Evolutionary conservation across 2,329 filamentous ascomycete species (phyloP).

Genomic region (Teratosphaeria pseudoeucalypti): DNA sequence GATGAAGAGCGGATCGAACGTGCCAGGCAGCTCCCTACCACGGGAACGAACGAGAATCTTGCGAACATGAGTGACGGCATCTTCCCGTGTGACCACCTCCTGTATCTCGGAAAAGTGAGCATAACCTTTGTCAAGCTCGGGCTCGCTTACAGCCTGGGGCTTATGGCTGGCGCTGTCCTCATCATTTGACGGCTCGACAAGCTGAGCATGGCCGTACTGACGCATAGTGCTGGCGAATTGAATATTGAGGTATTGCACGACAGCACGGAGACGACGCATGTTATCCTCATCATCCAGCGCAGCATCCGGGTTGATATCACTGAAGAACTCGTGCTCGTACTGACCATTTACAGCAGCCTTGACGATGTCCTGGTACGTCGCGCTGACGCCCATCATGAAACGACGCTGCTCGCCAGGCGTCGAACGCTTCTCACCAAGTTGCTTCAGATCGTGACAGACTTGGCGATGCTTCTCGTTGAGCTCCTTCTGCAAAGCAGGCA

Average conservation of each 20-base stretch:
- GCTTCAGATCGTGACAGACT: slow-evolving; percentile 26
- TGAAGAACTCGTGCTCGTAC: slow-evolving; percentile 45
- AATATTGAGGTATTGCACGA: slow-evolving; percentile 41
- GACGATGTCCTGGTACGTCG: slow-evolving; percentile 35
- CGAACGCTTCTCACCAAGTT: slow-evolving; percentile 40
- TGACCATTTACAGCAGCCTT: slow-evolving; percentile 41
- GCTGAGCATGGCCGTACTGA: slow-evolving; percentile 31
- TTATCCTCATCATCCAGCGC: slow-evolving; percentile 23
- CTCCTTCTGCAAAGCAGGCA: slow-evolving; percentile 26
- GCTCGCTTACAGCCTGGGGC: slow-evolving; percentile 4
- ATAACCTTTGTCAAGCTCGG: slow-evolving; percentile 6
- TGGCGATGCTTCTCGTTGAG: slow-evolving; percentile 21
- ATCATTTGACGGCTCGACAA: slow-evolving; percentile 20
- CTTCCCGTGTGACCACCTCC: slow-evolving; percentile 19
- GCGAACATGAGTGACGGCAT: slow-evolving; percentile 47
- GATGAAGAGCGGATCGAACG: slow-evolving; percentile 50
- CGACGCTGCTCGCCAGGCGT: slow-evolving; percentile 39
- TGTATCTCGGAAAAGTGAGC: slow-evolving; percentile 9
- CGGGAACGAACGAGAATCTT: slow-evolving; percentile 40
- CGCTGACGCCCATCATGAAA: slow-evolving; percentile 39
- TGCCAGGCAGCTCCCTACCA: slow-evolving; percentile 50
- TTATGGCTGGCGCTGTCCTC: slow-evolving; percentile 2
- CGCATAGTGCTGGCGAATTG: slow-evolving; percentile 39
- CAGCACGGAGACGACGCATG: slow-evolving; percentile 39
- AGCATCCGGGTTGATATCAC: slow-evolving; percentile 6